Conservation (phyloP, 495 filamentous ascomycete species). For the Penicillium tannophilum region DNA sequence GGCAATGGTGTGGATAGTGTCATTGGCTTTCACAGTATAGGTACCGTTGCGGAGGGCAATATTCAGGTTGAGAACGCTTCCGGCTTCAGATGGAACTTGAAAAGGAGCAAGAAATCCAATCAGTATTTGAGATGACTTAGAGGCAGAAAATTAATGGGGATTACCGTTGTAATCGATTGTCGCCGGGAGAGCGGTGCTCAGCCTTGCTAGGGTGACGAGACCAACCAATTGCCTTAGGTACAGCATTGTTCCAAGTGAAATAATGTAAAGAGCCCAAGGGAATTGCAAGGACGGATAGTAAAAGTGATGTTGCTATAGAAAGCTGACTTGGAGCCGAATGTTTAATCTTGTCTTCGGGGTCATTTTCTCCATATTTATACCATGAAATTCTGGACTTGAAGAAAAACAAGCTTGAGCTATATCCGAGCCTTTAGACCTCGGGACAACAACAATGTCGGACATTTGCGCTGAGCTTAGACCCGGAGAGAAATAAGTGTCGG, state of each 20-base stretch:
- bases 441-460: neutral
- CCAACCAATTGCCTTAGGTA: neutral
- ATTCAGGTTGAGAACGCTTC: constrained; percentile 1
- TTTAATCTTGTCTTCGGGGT: neutral
- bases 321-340: no score
- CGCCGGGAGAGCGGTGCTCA: neutral
- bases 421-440: neutral
- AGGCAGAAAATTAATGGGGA: neutral
- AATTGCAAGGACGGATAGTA: no score
- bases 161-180: neutral
- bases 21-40: constrained; percentile 11
- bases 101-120: neutral
- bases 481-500: neutral
- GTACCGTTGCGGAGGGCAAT: neutral
- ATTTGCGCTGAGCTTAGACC: neutral
- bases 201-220: neutral
- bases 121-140: neutral
- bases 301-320: no score
- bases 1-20: constrained; percentile 19
- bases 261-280: neutral
- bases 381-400: neutral
- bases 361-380: neutral
- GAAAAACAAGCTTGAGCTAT: neutral
- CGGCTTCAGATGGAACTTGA: neutral
- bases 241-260: neutral